Evolutionary conservation across 139 green algal genomes (phyloP).

Genomic region (Nannochloris sp.): DNA sequence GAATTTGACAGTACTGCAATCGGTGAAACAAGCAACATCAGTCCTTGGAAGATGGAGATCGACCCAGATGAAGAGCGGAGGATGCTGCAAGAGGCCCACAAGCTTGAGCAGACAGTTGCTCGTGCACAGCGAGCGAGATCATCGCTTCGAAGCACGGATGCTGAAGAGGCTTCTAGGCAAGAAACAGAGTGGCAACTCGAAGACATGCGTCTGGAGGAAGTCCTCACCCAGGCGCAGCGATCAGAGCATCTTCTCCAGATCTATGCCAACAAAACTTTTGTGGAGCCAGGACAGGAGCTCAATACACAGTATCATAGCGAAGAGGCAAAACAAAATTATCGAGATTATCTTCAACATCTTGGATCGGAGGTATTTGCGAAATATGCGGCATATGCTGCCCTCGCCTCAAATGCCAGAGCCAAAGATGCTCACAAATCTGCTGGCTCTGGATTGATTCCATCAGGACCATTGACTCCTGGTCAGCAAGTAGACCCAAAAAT

Average conservation of each 20-base stretch:
- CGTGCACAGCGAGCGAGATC: constrained; percentile 19
- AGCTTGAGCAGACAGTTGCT: constrained; percentile 29
- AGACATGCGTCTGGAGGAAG: constrained; percentile 5
- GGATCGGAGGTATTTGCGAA: not conserved
- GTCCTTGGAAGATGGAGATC: constrained; percentile 73
- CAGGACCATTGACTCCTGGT: constrained; percentile 14
- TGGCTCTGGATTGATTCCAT: constrained; percentile 3
- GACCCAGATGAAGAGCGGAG: constrained; percentile 56
- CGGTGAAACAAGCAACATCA: constrained; percentile 33
- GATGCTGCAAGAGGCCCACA: constrained; percentile 29
- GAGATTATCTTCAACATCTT: not conserved
- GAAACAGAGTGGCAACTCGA: constrained; percentile 3
- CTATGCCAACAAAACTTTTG: constrained; percentile 1
- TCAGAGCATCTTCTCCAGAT: constrained; percentile 15
- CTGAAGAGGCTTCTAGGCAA: not conserved
- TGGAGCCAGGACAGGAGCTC: constrained; percentile 11
- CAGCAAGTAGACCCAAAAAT: constrained; percentile 25
- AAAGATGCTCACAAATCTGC: not conserved
- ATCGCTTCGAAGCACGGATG: not conserved
- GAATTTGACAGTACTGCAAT: constrained; percentile 43
- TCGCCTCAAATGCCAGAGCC: not conserved
- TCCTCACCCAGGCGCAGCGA: constrained; percentile 15
- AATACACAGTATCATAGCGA: constrained; percentile 19
- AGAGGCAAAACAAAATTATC: not conserved
- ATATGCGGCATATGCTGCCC: constrained; percentile 2